Base-by-base conservation (phyloP, 2,329 filamentous ascomycete genomes). In the Venturia pyrina region DNA sequence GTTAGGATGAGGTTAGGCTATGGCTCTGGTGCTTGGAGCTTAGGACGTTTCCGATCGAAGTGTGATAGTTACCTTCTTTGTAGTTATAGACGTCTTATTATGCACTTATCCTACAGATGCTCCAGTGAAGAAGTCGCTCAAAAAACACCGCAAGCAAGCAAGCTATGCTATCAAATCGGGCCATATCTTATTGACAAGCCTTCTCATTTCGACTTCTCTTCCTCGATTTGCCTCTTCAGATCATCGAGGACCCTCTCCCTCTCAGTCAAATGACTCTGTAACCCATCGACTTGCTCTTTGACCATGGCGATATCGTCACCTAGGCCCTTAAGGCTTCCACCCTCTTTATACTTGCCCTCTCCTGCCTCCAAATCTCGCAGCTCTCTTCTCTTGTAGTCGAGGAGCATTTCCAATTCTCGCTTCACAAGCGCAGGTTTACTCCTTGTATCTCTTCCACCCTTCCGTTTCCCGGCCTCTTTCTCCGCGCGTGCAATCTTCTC, bases 381-480 rank as follows among this genome's bases (percentile, higher is more conserved):
- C 80, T 88, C 88, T 73, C 86, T 86, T 75, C 91, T 83, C 85
- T 99, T 99, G 77, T 96, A 98, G 73, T 99, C 95, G 56, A 99
- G 81, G 76, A 99, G 78, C 79, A 96, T 91, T 77, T 98, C 91
- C 60, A 97, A 81, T 78, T 99, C 95, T 69, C 93, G 84, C 83
- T 97, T 98, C 66, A 98, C 91, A 50, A 99, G 82, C 46, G 92
- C 91, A 56, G 93, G 93, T 78, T 92, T 96, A 32, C 86, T 89
- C 69, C 91, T 87, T 59, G 92, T 82, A 79, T 84, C 86, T 71
- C 82, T 85, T 70, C 83, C 83, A 72, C 73, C 80, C 71, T 75
- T 82, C 60, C 82, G 82, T 66, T 85, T 82, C 67, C 85, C 84
- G 0, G 88, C 87, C 56, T 87, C 85, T 66, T 87, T 83, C 78